Conservation (phyloP, 176 grass and related monocot genomes). For the Triticum turgidum region DNA sequence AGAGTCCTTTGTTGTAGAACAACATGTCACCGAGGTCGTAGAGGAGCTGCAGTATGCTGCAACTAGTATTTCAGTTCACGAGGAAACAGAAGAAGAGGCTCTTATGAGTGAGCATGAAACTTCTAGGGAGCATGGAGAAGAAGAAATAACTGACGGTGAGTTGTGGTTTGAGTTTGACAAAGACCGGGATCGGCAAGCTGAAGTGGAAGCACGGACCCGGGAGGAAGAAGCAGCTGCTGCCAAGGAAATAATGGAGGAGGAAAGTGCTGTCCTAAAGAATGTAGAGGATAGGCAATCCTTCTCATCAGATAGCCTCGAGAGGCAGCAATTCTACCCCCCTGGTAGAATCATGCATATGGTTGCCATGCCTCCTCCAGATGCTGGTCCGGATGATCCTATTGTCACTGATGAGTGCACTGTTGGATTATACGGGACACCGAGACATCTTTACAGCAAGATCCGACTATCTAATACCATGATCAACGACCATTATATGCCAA, state of each 20-base stretch:
- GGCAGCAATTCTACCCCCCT: constrained; percentile 89
- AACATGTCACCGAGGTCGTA: constrained; percentile 31
- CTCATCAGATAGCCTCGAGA: constrained; percentile 52
- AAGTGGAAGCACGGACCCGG: constrained; percentile 47
- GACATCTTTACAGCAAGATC: constrained; percentile 89
- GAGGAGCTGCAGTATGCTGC: constrained; percentile 60
- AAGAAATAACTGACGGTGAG: constrained; percentile 69
- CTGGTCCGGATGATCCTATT: constrained; percentile 37
- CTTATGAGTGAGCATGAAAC: constrained; percentile 60
- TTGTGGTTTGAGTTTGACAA: constrained; percentile 90
- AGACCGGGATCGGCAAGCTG: constrained; percentile 54
- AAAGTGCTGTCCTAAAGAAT: constrained; percentile 45
- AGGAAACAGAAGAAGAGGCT: constrained; percentile 68
- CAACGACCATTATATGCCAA: constrained; percentile 98
- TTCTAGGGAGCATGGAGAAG: constrained; percentile 44
- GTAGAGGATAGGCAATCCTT: constrained; percentile 56
- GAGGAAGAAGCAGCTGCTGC: constrained; percentile 61
- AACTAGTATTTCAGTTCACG: constrained; percentile 53
- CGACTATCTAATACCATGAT: constrained; percentile 92
- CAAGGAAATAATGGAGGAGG: constrained; percentile 64
- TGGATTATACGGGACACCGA: constrained; percentile 77
- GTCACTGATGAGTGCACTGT: constrained; percentile 52
- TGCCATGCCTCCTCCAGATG: constrained; percentile 49
- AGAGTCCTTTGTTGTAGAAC: constrained; percentile 48
- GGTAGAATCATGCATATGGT: constrained; percentile 99